Conservation (phyloP, 2,329 filamentous ascomycete species). For the Trichoderma sp. region DNA sequence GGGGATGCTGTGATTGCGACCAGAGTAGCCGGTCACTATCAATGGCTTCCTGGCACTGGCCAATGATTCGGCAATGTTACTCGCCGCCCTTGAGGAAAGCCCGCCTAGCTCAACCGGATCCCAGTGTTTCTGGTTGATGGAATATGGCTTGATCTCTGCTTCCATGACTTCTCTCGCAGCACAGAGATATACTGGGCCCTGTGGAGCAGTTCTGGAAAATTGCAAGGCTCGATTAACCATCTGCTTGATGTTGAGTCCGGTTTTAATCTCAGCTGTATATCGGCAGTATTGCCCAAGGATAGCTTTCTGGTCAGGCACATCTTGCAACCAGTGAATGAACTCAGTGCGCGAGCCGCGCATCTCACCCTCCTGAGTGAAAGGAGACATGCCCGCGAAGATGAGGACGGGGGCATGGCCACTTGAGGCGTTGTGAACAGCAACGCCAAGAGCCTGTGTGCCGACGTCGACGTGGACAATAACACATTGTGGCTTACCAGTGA, state of each 20-base stretch:
- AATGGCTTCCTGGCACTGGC: background rate
- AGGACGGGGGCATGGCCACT: background rate
- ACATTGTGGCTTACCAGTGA: background rate
- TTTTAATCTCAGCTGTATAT: background rate
- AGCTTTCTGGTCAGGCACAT: background rate
- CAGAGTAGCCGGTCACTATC: background rate
- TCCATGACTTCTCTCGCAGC: background rate
- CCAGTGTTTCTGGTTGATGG: background rate
- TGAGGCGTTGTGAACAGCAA: background rate
- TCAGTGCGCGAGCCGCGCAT: background rate
- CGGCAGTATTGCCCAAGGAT: background rate
- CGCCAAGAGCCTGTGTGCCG: background rate
- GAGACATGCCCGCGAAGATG: background rate
- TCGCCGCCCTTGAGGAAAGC: background rate
- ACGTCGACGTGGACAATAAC: background rate
- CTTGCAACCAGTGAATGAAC: background rate
- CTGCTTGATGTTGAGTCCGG: background rate
- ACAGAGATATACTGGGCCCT: background rate
- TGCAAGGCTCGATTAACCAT: conserved; percentile 5
- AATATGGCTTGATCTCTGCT: background rate
- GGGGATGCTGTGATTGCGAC: background rate
- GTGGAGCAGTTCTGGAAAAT: background rate
- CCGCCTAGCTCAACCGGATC: background rate
- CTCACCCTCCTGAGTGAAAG: background rate
- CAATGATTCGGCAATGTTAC: background rate